Base-by-base conservation (phyloP, 1,139 yeast species). In the Cylindricascospora bacillispora region DNA sequence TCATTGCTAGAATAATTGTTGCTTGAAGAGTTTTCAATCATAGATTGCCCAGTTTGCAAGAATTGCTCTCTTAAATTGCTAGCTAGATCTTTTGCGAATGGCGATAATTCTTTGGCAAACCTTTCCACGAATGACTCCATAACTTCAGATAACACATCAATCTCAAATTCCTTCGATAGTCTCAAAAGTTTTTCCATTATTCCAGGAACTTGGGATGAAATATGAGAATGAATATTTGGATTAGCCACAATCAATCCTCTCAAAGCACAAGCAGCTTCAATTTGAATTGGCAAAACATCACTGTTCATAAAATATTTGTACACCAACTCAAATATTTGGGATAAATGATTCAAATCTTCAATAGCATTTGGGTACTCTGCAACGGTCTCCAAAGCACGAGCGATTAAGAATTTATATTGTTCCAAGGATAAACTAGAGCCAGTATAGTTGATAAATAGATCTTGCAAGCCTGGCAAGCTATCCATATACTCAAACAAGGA, bases 71-170 rank as follows among this genome's bases (percentile, higher is more conserved):
- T 73, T 41, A 89, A 60, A 47, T 77, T 83, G 19, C 65, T 63
- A 56, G 92, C 89, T 44, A 89, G 63, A 43, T 82, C 92, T 27
- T 74, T 71, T 1, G 97, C 95, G 60, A 86, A 89, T 20, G 97
- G 97, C 37, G 86, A 83, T 38, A 89, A 63, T 55, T 86, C 93
- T 37, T 73, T 80, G 1, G 94, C 70, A 54, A 82, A 92, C 35
- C 71, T 70, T 47, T 85, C 95, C 20, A 89, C 95, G 53, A 93
- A 82, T 36, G 85, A 89, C 57, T 89, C 97, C 79, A 92, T 85
- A 15, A 89, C 94, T 30, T 76, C 80, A 9, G 93, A 71, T 18
- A 89, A 65, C 25, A 85, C 70, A 52, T 89, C 98, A 42, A 78
- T 72, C 49, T 89, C 98, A 41, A 85, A 75, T 38, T 74, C 74